Evolutionary conservation across 345 rosid genomes (phyloP).

Genomic region (Arabis alpina): DNA sequence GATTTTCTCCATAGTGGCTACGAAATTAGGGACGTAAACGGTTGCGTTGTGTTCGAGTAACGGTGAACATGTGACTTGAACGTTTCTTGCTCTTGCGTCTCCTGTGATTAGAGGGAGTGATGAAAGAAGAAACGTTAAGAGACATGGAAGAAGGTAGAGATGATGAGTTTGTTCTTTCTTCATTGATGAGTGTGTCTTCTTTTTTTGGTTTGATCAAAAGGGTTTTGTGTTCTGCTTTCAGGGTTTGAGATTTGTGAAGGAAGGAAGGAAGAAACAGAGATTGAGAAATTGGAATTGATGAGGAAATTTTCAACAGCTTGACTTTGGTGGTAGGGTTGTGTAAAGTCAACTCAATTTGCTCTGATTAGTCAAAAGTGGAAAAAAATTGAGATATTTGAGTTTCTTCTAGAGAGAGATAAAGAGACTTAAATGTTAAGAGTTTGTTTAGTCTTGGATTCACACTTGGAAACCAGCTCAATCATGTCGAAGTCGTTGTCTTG

Average conservation of each 20-base stretch:
- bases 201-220: background rate
- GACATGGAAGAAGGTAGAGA: slow-evolving; percentile 34
- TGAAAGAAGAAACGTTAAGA: slow-evolving; percentile 24
- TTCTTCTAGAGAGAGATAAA: slow-evolving; percentile 9
- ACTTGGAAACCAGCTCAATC: slow-evolving; percentile 28
- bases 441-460: slow-evolving; percentile 30
- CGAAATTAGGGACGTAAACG: slow-evolving; percentile 71
- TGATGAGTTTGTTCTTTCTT: slow-evolving; percentile 27
- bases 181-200: slow-evolving; percentile 16
- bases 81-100: slow-evolving; percentile 62
- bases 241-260: background rate
- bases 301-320: slow-evolving; percentile 29
- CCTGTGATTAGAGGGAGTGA: slow-evolving; percentile 41
- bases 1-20: slow-evolving; percentile 80
- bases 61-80: slow-evolving; percentile 50
- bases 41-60: slow-evolving; percentile 66
- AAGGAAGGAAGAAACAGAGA: slow-evolving; percentile 1
- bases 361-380: slow-evolving; percentile 31
- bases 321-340: slow-evolving; percentile 7
- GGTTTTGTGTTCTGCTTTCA: slow-evolving; percentile 2
- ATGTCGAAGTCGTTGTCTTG: slow-evolving; percentile 31
- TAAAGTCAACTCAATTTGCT: slow-evolving; percentile 17
- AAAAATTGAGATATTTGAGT: background rate
- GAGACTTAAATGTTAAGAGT: background rate
- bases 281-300: background rate